Conservation (phyloP, 2,329 filamentous ascomycete genomes). For the Ceratocystis cubensis region DNA sequence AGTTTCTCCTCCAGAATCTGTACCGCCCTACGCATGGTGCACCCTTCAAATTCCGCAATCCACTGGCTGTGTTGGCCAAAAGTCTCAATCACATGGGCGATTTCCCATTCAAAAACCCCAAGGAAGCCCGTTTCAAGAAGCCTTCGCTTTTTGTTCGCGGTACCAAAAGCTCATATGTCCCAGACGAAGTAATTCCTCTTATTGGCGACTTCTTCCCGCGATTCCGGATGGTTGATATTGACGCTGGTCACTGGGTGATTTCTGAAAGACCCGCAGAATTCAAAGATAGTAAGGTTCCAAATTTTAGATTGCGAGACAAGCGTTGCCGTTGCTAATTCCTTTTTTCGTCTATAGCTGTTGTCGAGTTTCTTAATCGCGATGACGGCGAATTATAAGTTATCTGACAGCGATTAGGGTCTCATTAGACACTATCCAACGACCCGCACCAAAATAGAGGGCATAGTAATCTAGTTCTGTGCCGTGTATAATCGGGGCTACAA, state of each 20-base stretch:
- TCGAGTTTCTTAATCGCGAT: conserved; percentile 46
- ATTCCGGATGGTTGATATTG: conserved; percentile 60
- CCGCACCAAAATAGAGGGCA: too few relatives aligned
- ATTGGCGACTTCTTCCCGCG: conserved; percentile 72
- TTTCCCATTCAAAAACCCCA: conserved; percentile 72
- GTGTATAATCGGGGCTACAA: too few relatives aligned
- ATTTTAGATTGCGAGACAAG: neutral
- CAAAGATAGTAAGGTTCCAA: conserved; percentile 46
- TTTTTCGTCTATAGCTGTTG: conserved; percentile 38
- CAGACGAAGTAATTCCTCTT: conserved; percentile 66
- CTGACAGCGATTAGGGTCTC: neutral
- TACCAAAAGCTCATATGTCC: conserved; percentile 63
- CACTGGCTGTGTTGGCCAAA: conserved; percentile 55
- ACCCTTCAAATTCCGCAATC: conserved; percentile 63
- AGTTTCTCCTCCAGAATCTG: conserved; percentile 85
- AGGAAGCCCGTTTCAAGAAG: conserved; percentile 56
- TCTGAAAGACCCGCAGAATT: conserved; percentile 78
- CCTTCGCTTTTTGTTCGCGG: conserved; percentile 72
- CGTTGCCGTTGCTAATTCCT: conserved; percentile 4
- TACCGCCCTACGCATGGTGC: conserved; percentile 41
- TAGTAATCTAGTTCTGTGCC: too few relatives aligned
- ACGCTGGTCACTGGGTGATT: conserved; percentile 78
- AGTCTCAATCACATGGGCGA: conserved; percentile 67
- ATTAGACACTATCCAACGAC: neutral
- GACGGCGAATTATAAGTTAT: conserved; percentile 29